A percentile compares a stretch with the other conserved stretches of the same genome.
These are phyloP conservation scores for Scheffersomyces cryptocercus DNA, from an alignment of 1,139 yeast genomes.

Conservation along the genomic window DNA sequence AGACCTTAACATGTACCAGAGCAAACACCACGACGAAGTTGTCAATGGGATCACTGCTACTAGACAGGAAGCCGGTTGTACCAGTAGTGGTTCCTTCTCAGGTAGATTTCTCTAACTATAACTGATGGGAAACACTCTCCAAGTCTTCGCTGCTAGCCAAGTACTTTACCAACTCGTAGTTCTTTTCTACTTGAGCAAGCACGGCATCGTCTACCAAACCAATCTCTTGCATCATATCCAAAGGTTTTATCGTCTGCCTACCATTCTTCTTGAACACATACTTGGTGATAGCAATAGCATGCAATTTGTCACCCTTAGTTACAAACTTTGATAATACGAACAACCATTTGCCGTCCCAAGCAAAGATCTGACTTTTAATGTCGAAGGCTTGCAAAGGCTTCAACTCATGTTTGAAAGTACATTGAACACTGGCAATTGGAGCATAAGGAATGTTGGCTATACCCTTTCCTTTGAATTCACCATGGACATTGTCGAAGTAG, in stretches of 20 bases:
- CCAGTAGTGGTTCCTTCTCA: too few species aligned
- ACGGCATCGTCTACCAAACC: slow-evolving; percentile 59
- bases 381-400: slow-evolving; percentile 61
- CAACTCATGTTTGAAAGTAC: slow-evolving; percentile 72
- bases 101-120: background rate
- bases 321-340: slow-evolving; percentile 68
- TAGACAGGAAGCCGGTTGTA: too few species aligned
- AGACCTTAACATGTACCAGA: too few species aligned
- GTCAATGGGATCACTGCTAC: too few species aligned
- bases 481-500: slow-evolving; percentile 38
- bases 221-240: slow-evolving; percentile 53
- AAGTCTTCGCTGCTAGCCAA: slow-evolving; percentile 32
- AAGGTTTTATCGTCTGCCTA: slow-evolving; percentile 69
- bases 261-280: slow-evolving; percentile 75
- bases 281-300: slow-evolving; percentile 71
- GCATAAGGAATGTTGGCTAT: slow-evolving; percentile 56
- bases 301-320: slow-evolving; percentile 42
- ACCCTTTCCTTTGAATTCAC: slow-evolving; percentile 26
- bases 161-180: slow-evolving; percentile 29
- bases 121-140: slow-evolving; percentile 17
- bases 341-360: slow-evolving; percentile 91
- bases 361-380: slow-evolving; percentile 60
- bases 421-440: slow-evolving; percentile 75
- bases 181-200: slow-evolving; percentile 35
- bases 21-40: too few species aligned